These are phyloP conservation scores for Irpex rosettiformis DNA, from an alignment of 1,284 basidiomycete genomes.

Conservation along the genomic window DNA sequence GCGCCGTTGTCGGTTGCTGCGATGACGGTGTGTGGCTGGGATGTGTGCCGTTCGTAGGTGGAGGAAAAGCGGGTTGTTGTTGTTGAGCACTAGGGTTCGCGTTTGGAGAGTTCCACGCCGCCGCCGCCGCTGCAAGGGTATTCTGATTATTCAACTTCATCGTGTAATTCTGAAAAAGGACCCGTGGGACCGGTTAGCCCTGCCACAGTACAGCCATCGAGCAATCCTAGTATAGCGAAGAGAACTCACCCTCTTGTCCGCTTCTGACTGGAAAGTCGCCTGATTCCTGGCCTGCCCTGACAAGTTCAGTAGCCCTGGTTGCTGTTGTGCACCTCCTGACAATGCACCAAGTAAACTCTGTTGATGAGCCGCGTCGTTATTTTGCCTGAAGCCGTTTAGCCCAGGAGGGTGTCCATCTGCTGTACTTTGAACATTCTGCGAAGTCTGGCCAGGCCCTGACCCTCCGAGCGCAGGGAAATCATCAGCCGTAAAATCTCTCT, in stretches of 20 bases:
- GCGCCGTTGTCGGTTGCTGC: slow-evolving; percentile 23
- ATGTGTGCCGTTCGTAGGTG: slow-evolving; percentile 28
- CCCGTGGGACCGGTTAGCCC: slow-evolving; percentile 5
- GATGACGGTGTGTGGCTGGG: slow-evolving; percentile 33
- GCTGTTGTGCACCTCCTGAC: slow-evolving; percentile 37
- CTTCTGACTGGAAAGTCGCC: slow-evolving; percentile 59
- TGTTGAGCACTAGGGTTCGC: slow-evolving; percentile 34
- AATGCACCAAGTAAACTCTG: slow-evolving; percentile 52
- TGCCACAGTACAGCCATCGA: slow-evolving; percentile 4
- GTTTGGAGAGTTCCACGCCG: slow-evolving; percentile 59
- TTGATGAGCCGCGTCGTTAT: slow-evolving; percentile 48
- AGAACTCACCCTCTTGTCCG: slow-evolving; percentile 67
- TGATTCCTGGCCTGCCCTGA: slow-evolving; percentile 51
- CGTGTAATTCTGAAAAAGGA: slow-evolving; percentile 43
- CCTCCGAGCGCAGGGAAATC: slow-evolving; percentile 82
- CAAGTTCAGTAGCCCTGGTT: slow-evolving; percentile 69
- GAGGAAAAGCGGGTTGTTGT: slow-evolving; percentile 19
- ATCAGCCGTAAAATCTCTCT: slow-evolving; percentile 73
- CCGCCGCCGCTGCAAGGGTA: slow-evolving; percentile 39
- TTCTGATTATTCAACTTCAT: slow-evolving; percentile 62
- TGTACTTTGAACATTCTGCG: slow-evolving; percentile 32
- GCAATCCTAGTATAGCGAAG: neutral
- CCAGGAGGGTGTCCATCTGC: slow-evolving; percentile 59
- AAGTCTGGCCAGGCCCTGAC: slow-evolving; percentile 34
- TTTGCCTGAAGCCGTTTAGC: slow-evolving; percentile 61